Base-by-base conservation (phyloP, 202 grass and related monocot genomes). In the Tripidium arundinaceum region DNA sequence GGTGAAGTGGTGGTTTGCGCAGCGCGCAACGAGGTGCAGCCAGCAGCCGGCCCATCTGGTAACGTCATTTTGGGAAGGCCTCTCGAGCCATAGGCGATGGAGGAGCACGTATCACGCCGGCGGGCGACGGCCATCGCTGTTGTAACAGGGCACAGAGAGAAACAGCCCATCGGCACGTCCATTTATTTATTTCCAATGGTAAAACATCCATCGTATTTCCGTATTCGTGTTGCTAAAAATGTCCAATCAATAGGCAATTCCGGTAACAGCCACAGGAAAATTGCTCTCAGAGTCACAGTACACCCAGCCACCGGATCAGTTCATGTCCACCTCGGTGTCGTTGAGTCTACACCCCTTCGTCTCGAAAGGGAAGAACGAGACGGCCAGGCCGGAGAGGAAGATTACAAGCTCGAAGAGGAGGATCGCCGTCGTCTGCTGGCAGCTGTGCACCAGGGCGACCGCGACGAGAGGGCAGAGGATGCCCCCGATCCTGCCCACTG, bases 391-490 rank as follows among this genome's bases (percentile, higher is more conserved):
- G 1, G 96, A 93, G 16, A 88, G 52, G 81, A 98, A 86, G 27
- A 91, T 64, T 42, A 98, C 92, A 59, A 98, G 74, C 80, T 98
- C 95, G 69, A 98, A 98, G 33, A 98, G 77, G 64, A 93, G 80
- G 84, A 98, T 68, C 16, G 92, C 88, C 0, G 77, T 78, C 21
- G 88, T 91, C 83, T 98, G 95, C 8, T 98, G 82, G 79, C 92
- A 98, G 58, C 66, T 74, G 69, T 95, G 95, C 33, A 98, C 95
- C 85, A 95, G 64, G 34, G 91, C 88, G 36, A 98, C 95, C 0
- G 95, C 90, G 4, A 98, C 95, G 8, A 98, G 95, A 4, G 95
- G 95, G 77, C 95, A 98, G n/a, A 94, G 82, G 37, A 93, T 93
- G 14, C 92, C 95, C 0, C 95, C 95, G 1, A 98, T 98, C 83